A percentile compares a stretch with the other conserved stretches of the same genome.
Evolutionary conservation across 192 early-diverging fungal genomes (phyloP).

Genomic region (Glomus cerebriforme): DNA sequence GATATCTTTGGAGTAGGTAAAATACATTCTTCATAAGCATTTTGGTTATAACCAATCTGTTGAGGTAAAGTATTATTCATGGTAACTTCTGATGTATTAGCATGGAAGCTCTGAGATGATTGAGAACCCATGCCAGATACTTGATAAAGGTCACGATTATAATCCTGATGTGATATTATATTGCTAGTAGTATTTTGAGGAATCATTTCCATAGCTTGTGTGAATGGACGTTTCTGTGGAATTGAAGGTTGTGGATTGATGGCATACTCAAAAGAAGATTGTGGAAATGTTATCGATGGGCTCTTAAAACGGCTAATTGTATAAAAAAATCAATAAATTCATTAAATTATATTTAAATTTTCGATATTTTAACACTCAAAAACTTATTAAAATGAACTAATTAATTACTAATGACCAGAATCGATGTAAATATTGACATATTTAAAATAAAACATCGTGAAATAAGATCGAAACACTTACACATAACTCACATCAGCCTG

Average conservation of each 20-base stretch:
- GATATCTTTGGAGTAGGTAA: not conserved
- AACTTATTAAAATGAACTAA: no score
- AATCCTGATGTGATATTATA: not conserved
- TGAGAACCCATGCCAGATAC: not conserved
- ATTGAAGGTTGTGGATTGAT: not conserved
- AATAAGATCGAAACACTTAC: conserved; percentile 19
- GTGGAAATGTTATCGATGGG: not conserved
- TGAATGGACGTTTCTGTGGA: conserved; percentile 24
- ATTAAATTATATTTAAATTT: not conserved
- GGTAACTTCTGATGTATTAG: not conserved
- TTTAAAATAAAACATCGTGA: not conserved
- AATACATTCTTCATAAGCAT: not conserved
- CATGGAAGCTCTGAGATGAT: not conserved
- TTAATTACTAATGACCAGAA: no score
- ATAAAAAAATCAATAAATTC: not conserved
- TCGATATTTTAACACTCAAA: no score
- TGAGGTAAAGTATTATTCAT: not conserved
- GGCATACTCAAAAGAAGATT: conserved; percentile 21
- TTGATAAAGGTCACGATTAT: conserved; percentile 16
- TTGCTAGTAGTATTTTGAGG: not conserved
- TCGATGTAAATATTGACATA: not conserved
- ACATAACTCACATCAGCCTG: conserved; percentile 33
- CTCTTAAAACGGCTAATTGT: conserved; percentile 28
- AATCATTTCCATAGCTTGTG: conserved; percentile 12
- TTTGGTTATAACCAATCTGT: not conserved